A percentile compares a stretch with the other conserved stretches of the same genome.
Conservation (phyloP, 805 yeast genomes). For the Kazachstania bromeliacearum region DNA sequence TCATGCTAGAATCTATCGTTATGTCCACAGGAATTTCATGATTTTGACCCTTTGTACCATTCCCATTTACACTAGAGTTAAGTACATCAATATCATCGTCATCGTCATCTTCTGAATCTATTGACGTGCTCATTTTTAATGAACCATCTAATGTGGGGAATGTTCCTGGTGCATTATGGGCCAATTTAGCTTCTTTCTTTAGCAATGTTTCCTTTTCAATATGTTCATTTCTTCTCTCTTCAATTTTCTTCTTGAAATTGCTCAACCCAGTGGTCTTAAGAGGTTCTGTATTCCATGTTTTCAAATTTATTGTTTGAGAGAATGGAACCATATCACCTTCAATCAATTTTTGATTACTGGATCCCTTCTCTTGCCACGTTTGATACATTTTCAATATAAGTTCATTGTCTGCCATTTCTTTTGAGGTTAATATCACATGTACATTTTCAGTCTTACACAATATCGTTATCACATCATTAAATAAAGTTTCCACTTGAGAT, state of each 20-base stretch:
- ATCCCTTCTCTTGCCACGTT: conserved; percentile 43
- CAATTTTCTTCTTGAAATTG: conserved; percentile 38
- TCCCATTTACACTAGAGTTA: conserved; percentile 6
- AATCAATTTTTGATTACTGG: conserved; percentile 32
- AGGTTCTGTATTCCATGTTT: conserved; percentile 38
- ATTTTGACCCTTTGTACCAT: conserved; percentile 2
- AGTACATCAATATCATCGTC: conserved; percentile 29
- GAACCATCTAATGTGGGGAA: conserved; percentile 1
- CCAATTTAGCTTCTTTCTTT: conserved; percentile 24
- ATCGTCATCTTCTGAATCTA: conserved; percentile 21
- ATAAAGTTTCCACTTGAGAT: conserved; percentile 55
- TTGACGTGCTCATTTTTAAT: too few relatives aligned
- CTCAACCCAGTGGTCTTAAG: conserved; percentile 43
- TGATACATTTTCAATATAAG: conserved; percentile 11
- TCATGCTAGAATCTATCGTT: conserved; percentile 16
- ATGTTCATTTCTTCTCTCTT: conserved; percentile 36
- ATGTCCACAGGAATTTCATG: conserved; percentile 24
- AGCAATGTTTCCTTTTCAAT: conserved; percentile 27
- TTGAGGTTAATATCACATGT: conserved; percentile 58
- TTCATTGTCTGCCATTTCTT: background rate
- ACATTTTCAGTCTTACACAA: conserved; percentile 58
- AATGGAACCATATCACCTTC: conserved; percentile 58
- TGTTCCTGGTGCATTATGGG: conserved; percentile 12
- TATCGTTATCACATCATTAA: conserved; percentile 42
- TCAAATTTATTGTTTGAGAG: conserved; percentile 32